Evolutionary conservation across 176 grass and related monocot genomes (phyloP).

Genomic region (Aegilops umbellulata): DNA sequence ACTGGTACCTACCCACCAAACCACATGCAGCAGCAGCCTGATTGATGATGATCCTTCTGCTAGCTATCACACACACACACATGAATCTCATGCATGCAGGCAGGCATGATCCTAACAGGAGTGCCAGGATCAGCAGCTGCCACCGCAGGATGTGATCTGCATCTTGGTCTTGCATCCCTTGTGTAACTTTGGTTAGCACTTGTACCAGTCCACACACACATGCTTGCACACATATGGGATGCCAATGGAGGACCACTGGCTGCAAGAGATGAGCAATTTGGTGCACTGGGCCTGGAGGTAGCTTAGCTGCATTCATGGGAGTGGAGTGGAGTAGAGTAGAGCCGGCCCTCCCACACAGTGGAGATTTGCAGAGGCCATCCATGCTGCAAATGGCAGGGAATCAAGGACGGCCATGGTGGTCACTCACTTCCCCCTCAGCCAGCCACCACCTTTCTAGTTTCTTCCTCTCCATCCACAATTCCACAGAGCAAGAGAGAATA

Average conservation of each 20-base stretch:
- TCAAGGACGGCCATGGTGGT: constrained; percentile 32
- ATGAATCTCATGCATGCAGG: constrained; percentile 27
- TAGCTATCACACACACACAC: background rate
- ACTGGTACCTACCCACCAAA: constrained; percentile 38
- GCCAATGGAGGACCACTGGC: constrained; percentile 31
- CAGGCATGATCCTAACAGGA: constrained; percentile 32
- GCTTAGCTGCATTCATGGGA: constrained; percentile 42
- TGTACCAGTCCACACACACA: background rate
- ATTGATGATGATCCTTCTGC: constrained; percentile 30
- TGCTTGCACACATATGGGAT: constrained; percentile 12
- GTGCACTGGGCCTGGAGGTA: constrained; percentile 46
- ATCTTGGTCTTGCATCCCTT: constrained; percentile 4
- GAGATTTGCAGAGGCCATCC: constrained; percentile 40
- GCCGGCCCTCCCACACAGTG: constrained; percentile 25
- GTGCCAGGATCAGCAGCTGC: constrained; percentile 33
- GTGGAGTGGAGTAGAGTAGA: constrained; percentile 2
- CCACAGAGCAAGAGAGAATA: background rate
- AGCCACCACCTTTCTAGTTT: constrained; percentile 19
- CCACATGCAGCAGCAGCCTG: constrained; percentile 34
- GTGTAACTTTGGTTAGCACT: background rate
- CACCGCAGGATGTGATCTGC: constrained; percentile 15
- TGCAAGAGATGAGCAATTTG: constrained; percentile 17
- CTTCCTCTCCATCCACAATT: constrained; percentile 23
- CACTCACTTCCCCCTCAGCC: constrained; percentile 20
- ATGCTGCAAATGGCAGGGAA: constrained; percentile 41